Conservation (phyloP, 106 monocot species). For the Platanthera guangdongensis region DNA sequence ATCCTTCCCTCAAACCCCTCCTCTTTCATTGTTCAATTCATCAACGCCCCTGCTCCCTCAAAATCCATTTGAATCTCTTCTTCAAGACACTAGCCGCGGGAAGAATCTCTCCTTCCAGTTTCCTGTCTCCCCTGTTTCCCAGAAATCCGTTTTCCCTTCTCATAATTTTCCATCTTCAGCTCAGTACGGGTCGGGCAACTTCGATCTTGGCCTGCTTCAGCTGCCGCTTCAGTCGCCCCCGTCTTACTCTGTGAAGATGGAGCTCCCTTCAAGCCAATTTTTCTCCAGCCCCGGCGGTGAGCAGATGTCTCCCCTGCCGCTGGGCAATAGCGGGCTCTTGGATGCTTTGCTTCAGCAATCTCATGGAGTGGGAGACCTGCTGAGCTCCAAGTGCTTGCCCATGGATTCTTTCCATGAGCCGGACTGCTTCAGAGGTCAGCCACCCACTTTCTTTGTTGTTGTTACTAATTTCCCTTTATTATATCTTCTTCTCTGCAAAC, state of each 20-base stretch:
- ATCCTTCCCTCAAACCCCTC: neutral
- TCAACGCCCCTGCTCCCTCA: neutral
- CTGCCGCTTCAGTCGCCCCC: neutral
- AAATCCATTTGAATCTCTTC: neutral
- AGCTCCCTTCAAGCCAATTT: slow-evolving; percentile 84
- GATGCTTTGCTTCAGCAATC: slow-evolving; percentile 38
- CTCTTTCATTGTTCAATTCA: neutral
- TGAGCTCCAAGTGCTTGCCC: neutral
- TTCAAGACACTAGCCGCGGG: neutral
- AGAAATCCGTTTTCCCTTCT: neutral
- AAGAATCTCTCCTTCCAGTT: slow-evolving; percentile 10
- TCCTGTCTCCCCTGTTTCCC: neutral
- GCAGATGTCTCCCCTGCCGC: neutral
- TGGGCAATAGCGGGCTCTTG: slow-evolving; percentile 23
- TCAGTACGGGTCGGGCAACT: slow-evolving; percentile 10
- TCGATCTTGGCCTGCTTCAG: neutral
- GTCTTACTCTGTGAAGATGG: slow-evolving; percentile 24
- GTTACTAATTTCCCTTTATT: neutral
- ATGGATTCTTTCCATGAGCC: neutral
- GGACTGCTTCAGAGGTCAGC: slow-evolving; percentile 1
- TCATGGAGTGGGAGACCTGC: neutral
- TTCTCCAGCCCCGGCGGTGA: slow-evolving; percentile 3
- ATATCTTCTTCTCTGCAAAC: neutral
- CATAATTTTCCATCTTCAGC: neutral
- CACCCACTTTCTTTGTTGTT: neutral